Percentiles rank a stretch among this genome's conserved stretches.
Evolutionary conservation across 2,329 filamentous ascomycete genomes (phyloP).

Genomic region (Colletotrichum spinosum): DNA sequence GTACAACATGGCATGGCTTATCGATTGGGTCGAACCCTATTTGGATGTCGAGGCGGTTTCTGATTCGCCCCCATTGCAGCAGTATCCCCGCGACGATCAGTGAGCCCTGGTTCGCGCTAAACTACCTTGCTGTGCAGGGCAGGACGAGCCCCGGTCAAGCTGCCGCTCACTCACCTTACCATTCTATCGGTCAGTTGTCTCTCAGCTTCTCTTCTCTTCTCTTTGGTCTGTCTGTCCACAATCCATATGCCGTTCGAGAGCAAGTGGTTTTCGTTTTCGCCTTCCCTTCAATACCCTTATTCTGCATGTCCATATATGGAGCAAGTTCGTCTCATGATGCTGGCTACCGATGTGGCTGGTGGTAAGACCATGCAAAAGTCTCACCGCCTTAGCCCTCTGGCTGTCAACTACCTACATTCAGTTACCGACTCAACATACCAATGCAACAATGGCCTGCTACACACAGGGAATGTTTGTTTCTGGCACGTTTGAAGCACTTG

Average conservation of each 20-base stretch:
- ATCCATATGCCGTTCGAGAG: conserved; percentile 1
- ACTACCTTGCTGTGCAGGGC: conserved; percentile 2
- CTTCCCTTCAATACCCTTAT: conserved; percentile 1
- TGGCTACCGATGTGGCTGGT: neutral
- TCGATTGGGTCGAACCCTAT: conserved; percentile 33
- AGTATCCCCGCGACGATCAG: conserved; percentile 37
- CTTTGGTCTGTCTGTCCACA: neutral
- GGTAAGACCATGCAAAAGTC: conserved; percentile 10
- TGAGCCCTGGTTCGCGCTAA: conserved; percentile 34
- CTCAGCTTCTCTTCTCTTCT: conserved; percentile 5
- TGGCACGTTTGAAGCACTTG: too few species aligned
- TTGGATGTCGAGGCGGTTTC: conserved; percentile 22
- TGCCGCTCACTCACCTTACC: conserved; percentile 1
- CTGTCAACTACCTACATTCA: neutral
- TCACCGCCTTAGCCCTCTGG: neutral
- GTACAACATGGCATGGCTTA: conserved; percentile 10
- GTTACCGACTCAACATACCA: neutral
- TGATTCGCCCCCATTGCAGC: conserved; percentile 33
- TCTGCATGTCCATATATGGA: conserved; percentile 14
- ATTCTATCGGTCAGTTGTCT: conserved; percentile 9
- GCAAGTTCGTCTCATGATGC: conserved; percentile 31
- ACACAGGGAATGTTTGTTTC: too few species aligned
- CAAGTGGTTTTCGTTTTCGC: neutral
- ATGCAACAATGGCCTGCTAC: too few species aligned
- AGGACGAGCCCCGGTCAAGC: conserved; percentile 6